A percentile compares a stretch with the other conserved stretches of the same genome.
Evolutionary conservation across 2,329 filamentous ascomycete genomes (phyloP).

Genomic region (Cordyceps cicadae): DNA sequence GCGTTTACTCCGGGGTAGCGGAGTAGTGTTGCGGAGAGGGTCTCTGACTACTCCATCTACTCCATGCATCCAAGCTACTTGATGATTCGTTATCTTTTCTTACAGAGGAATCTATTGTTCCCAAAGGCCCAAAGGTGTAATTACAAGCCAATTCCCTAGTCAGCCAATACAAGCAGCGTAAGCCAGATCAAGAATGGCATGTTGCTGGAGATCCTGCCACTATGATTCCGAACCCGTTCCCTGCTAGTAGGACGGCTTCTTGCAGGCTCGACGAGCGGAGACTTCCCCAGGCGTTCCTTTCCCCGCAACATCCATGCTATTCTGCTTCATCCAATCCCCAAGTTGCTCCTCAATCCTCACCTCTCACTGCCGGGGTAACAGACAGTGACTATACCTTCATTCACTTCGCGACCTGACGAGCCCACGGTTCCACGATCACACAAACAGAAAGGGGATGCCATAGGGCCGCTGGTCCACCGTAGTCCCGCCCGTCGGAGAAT

Average conservation of each 20-base stretch:
- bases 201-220: neutral
- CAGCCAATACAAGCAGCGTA: neutral
- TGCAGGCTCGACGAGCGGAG: neutral
- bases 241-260: neutral
- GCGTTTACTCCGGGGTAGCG: neutral
- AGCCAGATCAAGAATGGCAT: neutral
- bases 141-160: too few species aligned
- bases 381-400: neutral
- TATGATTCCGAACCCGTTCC: neutral
- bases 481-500: too few species aligned
- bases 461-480: too few species aligned
- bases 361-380: neutral
- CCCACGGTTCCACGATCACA: neutral
- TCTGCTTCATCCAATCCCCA: neutral
- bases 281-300: neutral
- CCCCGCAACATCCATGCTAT: neutral
- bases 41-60: slow-evolving; percentile 4
- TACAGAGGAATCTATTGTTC: neutral
- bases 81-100: too few species aligned
- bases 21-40: neutral
- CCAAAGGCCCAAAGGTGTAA: neutral
- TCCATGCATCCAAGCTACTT: neutral
- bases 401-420: neutral
- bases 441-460: too few species aligned
- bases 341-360: neutral